phyloP scores from a whole-genome alignment of 148 eudicot genomes.

The Rhododendron molle region DNA sequence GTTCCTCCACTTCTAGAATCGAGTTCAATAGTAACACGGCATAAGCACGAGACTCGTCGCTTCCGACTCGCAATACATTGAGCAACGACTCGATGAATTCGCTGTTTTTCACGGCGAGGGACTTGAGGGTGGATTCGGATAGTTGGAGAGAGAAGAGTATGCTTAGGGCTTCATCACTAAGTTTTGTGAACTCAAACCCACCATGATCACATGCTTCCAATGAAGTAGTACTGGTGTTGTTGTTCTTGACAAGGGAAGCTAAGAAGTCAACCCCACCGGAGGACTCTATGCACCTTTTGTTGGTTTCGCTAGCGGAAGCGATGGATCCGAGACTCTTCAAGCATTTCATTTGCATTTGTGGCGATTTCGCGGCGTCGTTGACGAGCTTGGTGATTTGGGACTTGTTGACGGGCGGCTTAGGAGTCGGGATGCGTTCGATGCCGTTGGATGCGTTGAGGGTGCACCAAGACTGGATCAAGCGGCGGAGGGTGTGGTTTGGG shows the following conservation, averaged over 20 bases:
- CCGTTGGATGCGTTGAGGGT: conserved; percentile 63
- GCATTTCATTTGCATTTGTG: conserved; percentile 11
- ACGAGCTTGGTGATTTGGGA: conserved; percentile 48
- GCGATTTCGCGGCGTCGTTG: conserved; percentile 33
- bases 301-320: conserved; percentile 41
- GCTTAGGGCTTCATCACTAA: conserved; percentile 45
- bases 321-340: conserved; percentile 42
- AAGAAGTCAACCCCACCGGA: conserved; percentile 51
- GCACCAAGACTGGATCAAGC: conserved; percentile 86
- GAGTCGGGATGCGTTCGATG: conserved; percentile 65
- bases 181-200: conserved; percentile 8
- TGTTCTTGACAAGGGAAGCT: conserved; percentile 22
- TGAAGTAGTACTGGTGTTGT: not conserved
- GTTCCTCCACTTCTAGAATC: conserved; percentile 38
- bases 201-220: conserved; percentile 3
- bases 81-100: conserved; percentile 30
- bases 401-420: conserved; percentile 43
- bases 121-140: conserved; percentile 32
- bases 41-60: conserved; percentile 47
- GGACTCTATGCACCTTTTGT: conserved; percentile 46
- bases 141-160: conserved; percentile 44
- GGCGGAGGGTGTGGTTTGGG: conserved; percentile 79
- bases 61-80: conserved; percentile 29
- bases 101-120: conserved; percentile 17
- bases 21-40: conserved; percentile 40